Percentiles rank a stretch among this genome's conserved stretches.
Evolutionary conservation across 2,329 filamentous ascomycete genomes (phyloP).

Genomic region (Fusarium sp.): DNA sequence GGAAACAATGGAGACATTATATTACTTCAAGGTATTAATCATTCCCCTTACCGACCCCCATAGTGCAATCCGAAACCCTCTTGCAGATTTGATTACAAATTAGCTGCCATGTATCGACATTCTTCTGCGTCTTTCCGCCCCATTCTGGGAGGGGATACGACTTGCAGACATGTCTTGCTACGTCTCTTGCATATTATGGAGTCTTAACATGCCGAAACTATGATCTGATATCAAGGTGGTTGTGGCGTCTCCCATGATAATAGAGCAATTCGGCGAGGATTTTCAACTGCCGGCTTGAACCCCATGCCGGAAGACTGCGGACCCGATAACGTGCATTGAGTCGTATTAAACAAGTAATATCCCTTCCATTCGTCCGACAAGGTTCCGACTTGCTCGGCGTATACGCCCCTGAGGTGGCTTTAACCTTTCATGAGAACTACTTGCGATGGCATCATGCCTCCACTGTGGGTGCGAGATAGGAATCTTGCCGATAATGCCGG

Average conservation of each 20-base stretch:
- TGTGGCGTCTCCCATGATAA: too few species aligned
- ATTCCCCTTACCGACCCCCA: not conserved
- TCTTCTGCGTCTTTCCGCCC: too few species aligned
- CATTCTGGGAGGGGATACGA: too few species aligned
- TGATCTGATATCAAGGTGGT: too few species aligned
- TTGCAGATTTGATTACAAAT: not conserved
- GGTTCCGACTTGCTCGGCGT: not conserved
- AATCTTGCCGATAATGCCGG: not conserved
- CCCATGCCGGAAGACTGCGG: not conserved
- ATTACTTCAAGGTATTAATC: not conserved
- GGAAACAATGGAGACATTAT: not conserved
- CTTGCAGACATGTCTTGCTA: too few species aligned
- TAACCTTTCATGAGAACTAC: not conserved
- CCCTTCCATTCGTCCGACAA: not conserved
- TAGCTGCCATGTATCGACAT: not conserved
- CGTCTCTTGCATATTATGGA: too few species aligned
- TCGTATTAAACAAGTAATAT: not conserved
- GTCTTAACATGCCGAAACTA: too few species aligned
- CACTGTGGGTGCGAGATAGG: not conserved
- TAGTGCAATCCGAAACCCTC: not conserved
- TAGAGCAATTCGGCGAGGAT: not conserved
- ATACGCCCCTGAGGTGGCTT: not conserved
- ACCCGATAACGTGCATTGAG: not conserved
- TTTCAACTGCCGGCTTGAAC: not conserved
- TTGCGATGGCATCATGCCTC: not conserved